Evolutionary conservation across 2,329 filamentous ascomycete species (phyloP), one percentile per base, ranked within the genome.

Genomic region (Penicillium sp.): DNA sequence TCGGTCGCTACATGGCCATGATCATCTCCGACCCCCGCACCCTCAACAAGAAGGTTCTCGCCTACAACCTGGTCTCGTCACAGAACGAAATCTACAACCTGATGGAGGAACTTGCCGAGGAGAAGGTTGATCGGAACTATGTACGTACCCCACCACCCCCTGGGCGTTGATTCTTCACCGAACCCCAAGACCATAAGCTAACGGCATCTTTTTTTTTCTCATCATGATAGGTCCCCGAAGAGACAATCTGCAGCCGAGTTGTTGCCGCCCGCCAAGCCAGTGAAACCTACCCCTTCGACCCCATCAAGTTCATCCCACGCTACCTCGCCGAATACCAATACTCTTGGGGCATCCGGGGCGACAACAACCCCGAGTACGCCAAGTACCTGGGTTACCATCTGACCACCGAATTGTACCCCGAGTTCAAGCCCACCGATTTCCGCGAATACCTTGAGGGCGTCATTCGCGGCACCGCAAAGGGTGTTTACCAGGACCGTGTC

Each of bases 321-420:
- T 68, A 71, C 23, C 60, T 70, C 26, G 68, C 68, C 30, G 70
- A 82, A 58, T 83, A 82, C 58, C 60, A 67, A 42, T 61, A 76
- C 29, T 78, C 75, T 0, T 78, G 72, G 72, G 75, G 72, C 13
- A 60, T 83, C 18, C 72, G 81, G 1, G 78, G 75, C 1, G 82
- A 86, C 55, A 83, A 83, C 62, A 78, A 70, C 8, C 78, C 77
- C 0, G 77, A 80, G 48, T 72, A 76, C 54, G 82, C 82, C 9
- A 69, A 73, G 43, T 84, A 83, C 54, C 68, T 85, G 4, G 81
- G 81, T 2, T 84, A 84, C 61, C 52, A 84, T 15, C 70, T 75
- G 47, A 74, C 70, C 26, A 78, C 76, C 57, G 77, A 84, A 15
- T 67, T 84, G 20, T 84, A 83, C 58, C 81, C 81, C 3, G 79